Percentiles rank a stretch among this genome's conserved stretches.
These are phyloP conservation scores for Grifola frondosa DNA, from an alignment of 1,284 basidiomycete genomes.

Conservation along the genomic window DNA sequence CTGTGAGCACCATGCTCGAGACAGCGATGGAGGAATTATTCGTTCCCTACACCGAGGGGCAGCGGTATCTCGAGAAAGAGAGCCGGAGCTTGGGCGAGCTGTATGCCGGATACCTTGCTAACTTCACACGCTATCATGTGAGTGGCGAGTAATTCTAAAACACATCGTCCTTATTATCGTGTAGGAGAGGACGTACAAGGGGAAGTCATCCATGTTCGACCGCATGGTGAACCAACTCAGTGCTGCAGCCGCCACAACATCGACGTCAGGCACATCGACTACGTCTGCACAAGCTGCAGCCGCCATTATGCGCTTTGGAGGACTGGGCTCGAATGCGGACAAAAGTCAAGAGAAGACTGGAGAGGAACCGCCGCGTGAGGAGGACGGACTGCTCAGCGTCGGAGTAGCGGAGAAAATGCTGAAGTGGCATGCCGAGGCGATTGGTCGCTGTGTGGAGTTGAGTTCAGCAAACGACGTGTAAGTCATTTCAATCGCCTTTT, in stretches of 20 bases:
- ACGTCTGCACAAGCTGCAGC: constrained; percentile 80
- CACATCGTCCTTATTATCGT: constrained; percentile 7
- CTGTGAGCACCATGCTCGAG: constrained; percentile 86
- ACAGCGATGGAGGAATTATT: constrained; percentile 96
- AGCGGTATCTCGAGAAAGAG: constrained; percentile 91
- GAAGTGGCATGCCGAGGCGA: constrained; percentile 94
- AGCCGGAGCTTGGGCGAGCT: constrained; percentile 84
- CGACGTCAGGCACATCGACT: constrained; percentile 55
- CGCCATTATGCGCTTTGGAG: constrained; percentile 80
- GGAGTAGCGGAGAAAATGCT: constrained; percentile 86
- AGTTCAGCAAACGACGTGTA: constrained; percentile 81
- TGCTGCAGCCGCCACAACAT: constrained; percentile 67
- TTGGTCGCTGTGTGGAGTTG: constrained; percentile 89
- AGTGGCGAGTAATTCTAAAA: too few species aligned
- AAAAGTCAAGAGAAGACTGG: constrained; percentile 50
- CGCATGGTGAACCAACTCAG: constrained; percentile 91
- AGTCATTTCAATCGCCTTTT: constrained; percentile 31
- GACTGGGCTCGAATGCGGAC: constrained; percentile 58
- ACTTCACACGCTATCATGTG: constrained; percentile 91
- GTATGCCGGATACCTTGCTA: constrained; percentile 73
- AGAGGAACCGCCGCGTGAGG: constrained; percentile 74
- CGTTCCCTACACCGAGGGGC: constrained; percentile 90
- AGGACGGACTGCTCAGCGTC: constrained; percentile 79
- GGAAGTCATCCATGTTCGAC: constrained; percentile 86
- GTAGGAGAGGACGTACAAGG: constrained; percentile 77